phyloP scores from a whole-genome alignment of 352 stramenopile genomes.

The Peronospora belbahrii region DNA sequence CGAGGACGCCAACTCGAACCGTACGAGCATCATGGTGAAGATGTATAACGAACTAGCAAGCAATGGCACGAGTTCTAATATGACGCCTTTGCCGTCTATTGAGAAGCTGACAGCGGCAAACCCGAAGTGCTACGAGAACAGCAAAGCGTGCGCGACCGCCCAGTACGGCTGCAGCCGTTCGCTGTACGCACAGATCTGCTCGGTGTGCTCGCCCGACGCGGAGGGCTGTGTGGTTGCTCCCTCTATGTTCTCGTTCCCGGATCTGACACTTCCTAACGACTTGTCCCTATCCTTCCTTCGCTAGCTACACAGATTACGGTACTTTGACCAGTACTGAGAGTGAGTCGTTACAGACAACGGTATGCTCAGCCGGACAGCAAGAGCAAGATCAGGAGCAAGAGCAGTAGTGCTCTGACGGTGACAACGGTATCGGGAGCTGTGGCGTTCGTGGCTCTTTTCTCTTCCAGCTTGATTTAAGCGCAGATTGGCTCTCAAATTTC shows the following conservation, averaged over 20 bases:
- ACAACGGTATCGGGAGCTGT: slow-evolving; percentile 16
- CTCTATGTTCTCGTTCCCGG: slow-evolving; percentile 38
- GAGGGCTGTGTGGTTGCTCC: slow-evolving; percentile 32
- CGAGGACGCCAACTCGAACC: slow-evolving; percentile 41
- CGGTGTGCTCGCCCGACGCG: slow-evolving; percentile 29
- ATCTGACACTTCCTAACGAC: slow-evolving; percentile 23
- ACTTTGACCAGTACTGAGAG: slow-evolving; percentile 4
- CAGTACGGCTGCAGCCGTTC: slow-evolving; percentile 45
- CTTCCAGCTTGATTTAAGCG: slow-evolving; percentile 26
- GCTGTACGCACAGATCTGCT: slow-evolving; percentile 53
- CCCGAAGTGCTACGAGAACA: slow-evolving; percentile 60
- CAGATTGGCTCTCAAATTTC: background rate
- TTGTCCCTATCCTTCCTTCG: slow-evolving; percentile 12
- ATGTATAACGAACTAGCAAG: slow-evolving; percentile 47
- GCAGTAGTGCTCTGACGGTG: slow-evolving; percentile 9
- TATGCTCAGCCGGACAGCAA: slow-evolving; percentile 9
- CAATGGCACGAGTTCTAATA: slow-evolving; percentile 25
- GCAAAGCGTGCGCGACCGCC: slow-evolving; percentile 30
- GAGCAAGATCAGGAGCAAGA: background rate
- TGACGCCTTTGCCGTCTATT: slow-evolving; percentile 40
- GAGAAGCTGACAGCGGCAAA: slow-evolving; percentile 31
- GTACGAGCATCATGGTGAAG: slow-evolving; percentile 35
- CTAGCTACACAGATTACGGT: slow-evolving; percentile 2
- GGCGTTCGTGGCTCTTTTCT: slow-evolving; percentile 18
- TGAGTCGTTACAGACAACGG: background rate